phyloP scores from a whole-genome alignment of 2,329 filamentous ascomycete species.

The Hypoxylon sp. region DNA sequence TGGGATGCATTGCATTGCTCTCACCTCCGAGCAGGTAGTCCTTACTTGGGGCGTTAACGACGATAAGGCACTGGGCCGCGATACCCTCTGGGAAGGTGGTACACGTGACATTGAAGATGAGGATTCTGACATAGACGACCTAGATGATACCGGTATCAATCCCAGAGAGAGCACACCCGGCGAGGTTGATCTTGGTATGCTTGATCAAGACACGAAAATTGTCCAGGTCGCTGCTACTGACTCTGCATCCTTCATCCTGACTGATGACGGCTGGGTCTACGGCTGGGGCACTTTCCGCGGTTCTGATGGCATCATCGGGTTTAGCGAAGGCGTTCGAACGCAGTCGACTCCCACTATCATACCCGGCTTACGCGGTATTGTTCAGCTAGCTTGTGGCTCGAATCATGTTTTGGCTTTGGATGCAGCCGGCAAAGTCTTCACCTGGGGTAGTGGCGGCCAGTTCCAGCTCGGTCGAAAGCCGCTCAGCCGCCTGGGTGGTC shows the following conservation, averaged over 20 bases:
- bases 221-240: slow-evolving; percentile 70
- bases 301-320: slow-evolving; percentile 72
- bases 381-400: slow-evolving; percentile 71
- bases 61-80: slow-evolving; percentile 76
- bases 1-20: slow-evolving; percentile 76
- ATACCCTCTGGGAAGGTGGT: slow-evolving; percentile 74
- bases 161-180: slow-evolving; percentile 77
- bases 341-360: slow-evolving; percentile 62
- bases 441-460: slow-evolving; percentile 86
- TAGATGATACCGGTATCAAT: slow-evolving; percentile 73
- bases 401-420: slow-evolving; percentile 78
- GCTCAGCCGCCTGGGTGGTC: slow-evolving; percentile 48
- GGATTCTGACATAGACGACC: slow-evolving; percentile 61
- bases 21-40: slow-evolving; percentile 78
- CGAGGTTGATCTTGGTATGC: slow-evolving; percentile 67
- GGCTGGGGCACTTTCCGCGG: slow-evolving; percentile 76
- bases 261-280: slow-evolving; percentile 72
- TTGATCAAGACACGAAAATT: slow-evolving; percentile 72
- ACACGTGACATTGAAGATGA: slow-evolving; percentile 67
- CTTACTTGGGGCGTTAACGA: slow-evolving; percentile 86
- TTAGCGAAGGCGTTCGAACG: slow-evolving; percentile 64
- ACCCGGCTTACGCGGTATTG: slow-evolving; percentile 71
- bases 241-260: slow-evolving; percentile 72
- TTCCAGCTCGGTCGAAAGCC: slow-evolving; percentile 76
- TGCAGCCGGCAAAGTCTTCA: slow-evolving; percentile 74